These are phyloP conservation scores for Xanthoconium purpureum DNA, from an alignment of 768 basidiomycete genomes.

Conservation along the genomic window DNA sequence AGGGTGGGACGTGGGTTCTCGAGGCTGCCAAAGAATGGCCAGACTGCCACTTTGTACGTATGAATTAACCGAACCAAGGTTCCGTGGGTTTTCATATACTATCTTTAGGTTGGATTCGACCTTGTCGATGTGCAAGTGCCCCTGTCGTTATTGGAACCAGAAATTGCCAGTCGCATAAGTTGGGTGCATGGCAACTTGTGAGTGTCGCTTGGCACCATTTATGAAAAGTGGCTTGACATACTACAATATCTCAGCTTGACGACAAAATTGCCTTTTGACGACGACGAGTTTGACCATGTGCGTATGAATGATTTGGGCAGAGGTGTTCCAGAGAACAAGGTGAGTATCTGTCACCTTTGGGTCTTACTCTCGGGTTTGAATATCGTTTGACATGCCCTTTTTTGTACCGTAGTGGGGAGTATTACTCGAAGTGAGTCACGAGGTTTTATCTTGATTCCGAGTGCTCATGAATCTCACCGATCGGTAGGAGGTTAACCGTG, in stretches of 20 bases:
- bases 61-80: background rate
- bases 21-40: constrained; percentile 74
- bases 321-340: constrained; percentile 76
- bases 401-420: constrained; percentile 52
- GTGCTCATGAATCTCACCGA: constrained; percentile 5
- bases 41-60: constrained; percentile 58
- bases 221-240: background rate
- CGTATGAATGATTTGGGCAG: constrained; percentile 63
- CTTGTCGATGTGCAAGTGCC: constrained; percentile 73
- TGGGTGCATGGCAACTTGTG: constrained; percentile 83
- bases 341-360: constrained; percentile 13
- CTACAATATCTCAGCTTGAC: constrained; percentile 49
- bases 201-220: constrained; percentile 18
- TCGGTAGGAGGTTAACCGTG: constrained; percentile 66
- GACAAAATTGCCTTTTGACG: constrained; percentile 74
- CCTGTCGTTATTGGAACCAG: constrained; percentile 45
- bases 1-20: constrained; percentile 71
- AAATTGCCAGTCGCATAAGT: constrained; percentile 54
- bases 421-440: constrained; percentile 53
- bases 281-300: constrained; percentile 81
- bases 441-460: background rate
- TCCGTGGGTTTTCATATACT: constrained; percentile 1
- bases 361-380: background rate
- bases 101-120: constrained; percentile 69
- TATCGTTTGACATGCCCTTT: constrained; percentile 1